Evolutionary conservation across 768 basidiomycete species (phyloP).

Genomic region (Grammothele lineata): DNA sequence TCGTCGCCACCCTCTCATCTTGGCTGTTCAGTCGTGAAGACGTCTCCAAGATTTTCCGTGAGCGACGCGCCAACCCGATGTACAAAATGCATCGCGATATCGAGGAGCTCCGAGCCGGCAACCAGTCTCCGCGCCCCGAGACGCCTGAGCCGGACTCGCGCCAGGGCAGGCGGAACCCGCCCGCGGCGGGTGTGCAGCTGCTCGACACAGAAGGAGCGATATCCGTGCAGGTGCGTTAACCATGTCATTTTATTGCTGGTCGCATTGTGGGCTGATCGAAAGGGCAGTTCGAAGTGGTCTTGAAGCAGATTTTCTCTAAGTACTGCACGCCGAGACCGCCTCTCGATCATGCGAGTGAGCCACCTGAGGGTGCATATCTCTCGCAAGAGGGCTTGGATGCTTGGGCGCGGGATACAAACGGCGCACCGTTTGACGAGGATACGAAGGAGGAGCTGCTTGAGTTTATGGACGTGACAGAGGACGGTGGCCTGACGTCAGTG

Average conservation of each 20-base stretch:
- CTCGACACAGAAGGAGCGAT: constrained; percentile 70
- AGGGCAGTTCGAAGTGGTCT: constrained; percentile 57
- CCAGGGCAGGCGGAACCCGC: constrained; percentile 53
- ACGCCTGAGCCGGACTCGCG: constrained; percentile 60
- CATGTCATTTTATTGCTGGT: neutral
- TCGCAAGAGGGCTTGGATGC: constrained; percentile 58
- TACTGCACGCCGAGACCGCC: constrained; percentile 50
- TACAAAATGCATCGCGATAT: constrained; percentile 21
- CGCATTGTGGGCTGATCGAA: neutral
- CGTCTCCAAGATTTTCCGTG: too few species aligned
- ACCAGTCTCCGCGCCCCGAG: constrained; percentile 48
- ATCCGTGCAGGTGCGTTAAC: constrained; percentile 48
- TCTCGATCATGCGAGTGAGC: constrained; percentile 8
- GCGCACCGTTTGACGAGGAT: constrained; percentile 70
- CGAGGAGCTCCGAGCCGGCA: constrained; percentile 18
- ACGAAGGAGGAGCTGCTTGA: constrained; percentile 75
- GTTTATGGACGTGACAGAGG: constrained; percentile 70
- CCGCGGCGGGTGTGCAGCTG: constrained; percentile 44
- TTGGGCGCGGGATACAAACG: constrained; percentile 81
- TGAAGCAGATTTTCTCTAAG: constrained; percentile 76
- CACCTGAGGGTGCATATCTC: constrained; percentile 49
- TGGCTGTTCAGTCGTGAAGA: too few species aligned
- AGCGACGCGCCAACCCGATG: too few species aligned
- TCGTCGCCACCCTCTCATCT: too few species aligned
- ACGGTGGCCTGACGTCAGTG: constrained; percentile 69